Percentiles rank a stretch among this genome's conserved stretches.
Conservation (phyloP, 2,329 filamentous ascomycete genomes). For the Verticillium zaregamsianum region DNA sequence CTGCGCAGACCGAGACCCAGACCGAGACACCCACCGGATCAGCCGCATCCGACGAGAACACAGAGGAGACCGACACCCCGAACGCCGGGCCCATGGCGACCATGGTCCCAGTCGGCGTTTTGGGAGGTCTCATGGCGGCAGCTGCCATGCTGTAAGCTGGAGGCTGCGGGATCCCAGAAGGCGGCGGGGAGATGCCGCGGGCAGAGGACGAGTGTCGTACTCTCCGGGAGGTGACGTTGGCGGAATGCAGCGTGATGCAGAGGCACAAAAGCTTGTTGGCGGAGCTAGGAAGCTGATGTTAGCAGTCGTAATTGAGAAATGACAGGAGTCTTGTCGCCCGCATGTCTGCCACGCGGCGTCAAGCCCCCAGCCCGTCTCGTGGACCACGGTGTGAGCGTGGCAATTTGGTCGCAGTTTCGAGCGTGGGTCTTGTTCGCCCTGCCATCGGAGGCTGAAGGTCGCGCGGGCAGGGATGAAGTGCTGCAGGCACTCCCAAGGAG, state of each 20-base stretch:
- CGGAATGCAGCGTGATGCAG: neutral
- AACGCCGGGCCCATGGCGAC: constrained; percentile 6
- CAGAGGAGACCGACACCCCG: constrained; percentile 2
- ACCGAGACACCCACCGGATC: neutral
- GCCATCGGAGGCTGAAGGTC: neutral
- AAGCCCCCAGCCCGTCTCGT: neutral
- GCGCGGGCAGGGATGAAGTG: neutral
- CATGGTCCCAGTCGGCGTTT: constrained; percentile 6
- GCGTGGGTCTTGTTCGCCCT: neutral
- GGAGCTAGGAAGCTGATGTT: neutral
- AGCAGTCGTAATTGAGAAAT: neutral
- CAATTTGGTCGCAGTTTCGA: neutral
- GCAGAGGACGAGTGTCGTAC: neutral
- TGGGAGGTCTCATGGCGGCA: constrained; percentile 11
- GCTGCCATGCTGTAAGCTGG: constrained; percentile 3
- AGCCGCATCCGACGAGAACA: neutral
- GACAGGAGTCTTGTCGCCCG: neutral
- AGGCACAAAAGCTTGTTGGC: neutral
- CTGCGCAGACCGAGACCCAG: neutral
- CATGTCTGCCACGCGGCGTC: neutral
- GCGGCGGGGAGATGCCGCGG: neutral
- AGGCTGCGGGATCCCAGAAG: neutral
- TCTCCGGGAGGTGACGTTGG: neutral
- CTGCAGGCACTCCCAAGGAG: neutral
- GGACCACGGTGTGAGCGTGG: neutral